Evolutionary conservation across 345 rosid species (phyloP), one percentile per base, ranked within the genome.

Genomic region (Combretum micranthum): DNA sequence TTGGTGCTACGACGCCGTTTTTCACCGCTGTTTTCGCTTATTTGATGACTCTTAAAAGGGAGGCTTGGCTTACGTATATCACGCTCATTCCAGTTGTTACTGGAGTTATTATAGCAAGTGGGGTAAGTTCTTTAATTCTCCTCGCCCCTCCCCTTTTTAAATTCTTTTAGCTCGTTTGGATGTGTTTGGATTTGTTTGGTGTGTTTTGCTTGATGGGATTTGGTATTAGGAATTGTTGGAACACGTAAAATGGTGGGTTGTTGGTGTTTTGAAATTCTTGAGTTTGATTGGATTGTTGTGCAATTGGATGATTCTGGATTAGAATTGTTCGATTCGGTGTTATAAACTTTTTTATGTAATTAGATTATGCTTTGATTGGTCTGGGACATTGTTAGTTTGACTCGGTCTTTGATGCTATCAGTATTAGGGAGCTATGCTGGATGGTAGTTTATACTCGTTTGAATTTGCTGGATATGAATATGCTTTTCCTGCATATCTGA

Each of bases 1-100:
- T 94, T 52, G 99, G 99, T 42, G 99, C 99, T 11, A 94, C 99
- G 48, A 94, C 99, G 42, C 99, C 99, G 42, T 94, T 94, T 64
- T 94, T 94, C 70, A 94, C 99, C 0, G 99, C 99, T 0, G 85
- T 94, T 49, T 90, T 94, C 55, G 99, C 99, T 44, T 94, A 94
- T 69, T 55, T 87, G 72, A 87, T 90, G 73, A 94, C 96, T 0
- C 55, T 84, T 13, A 90, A 83, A 74, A 77, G 95, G 21, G 99
- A 94, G 76, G 95, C 95, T 60, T 94, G 99, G 99, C 75, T 90
- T 44, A 94, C 99, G 61, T 94, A 94, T 56, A 53, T 84, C 54
- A 81, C 99, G 56, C 82, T 94, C 56, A 20, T 94, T 15, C 99
- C 99, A 13, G 99, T 94, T 5, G 99, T 94, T 46, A 75, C 95